Evolutionary conservation across 1,284 basidiomycete species (phyloP).

Genomic region (Sporisorium reilianum): DNA sequence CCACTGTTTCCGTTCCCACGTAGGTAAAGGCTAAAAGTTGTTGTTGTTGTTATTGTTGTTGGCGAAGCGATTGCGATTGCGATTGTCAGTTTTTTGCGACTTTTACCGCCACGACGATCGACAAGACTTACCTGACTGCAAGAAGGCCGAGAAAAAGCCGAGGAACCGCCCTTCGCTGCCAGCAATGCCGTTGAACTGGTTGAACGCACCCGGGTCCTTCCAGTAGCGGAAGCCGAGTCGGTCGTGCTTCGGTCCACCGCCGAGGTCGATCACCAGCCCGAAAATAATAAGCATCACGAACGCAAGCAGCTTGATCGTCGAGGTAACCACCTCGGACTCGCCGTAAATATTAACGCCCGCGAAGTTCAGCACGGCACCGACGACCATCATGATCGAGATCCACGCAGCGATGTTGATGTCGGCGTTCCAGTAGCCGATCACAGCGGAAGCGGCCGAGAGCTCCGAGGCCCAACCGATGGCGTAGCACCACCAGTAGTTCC

Average conservation of each 20-base stretch:
- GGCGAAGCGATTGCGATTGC: too few species aligned
- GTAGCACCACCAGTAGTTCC: conserved; percentile 64
- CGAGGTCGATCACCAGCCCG: conserved; percentile 72
- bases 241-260: conserved; percentile 64
- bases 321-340: conserved; percentile 74
- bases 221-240: conserved; percentile 60
- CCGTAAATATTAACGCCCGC: conserved; percentile 69
- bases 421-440: conserved; percentile 66
- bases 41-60: too few species aligned
- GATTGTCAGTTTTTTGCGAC: too few species aligned
- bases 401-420: conserved; percentile 56
- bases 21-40: conserved; percentile 84
- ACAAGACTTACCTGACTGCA: too few species aligned
- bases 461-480: conserved; percentile 64
- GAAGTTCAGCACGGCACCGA: conserved; percentile 56
- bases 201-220: conserved; percentile 71
- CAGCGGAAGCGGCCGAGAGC: conserved; percentile 70
- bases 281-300: conserved; percentile 75
- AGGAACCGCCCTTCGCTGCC: conserved; percentile 75
- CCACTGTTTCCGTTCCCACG: conserved; percentile 85
- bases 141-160: conserved; percentile 68
- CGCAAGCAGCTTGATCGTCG: conserved; percentile 74
- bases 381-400: conserved; percentile 59
- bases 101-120: too few species aligned
- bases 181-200: conserved; percentile 68